Evolutionary conservation across 1,139 yeast genomes (phyloP), one percentile per base, ranked within the genome.

Genomic region (Debaryomyces nepalensis): DNA sequence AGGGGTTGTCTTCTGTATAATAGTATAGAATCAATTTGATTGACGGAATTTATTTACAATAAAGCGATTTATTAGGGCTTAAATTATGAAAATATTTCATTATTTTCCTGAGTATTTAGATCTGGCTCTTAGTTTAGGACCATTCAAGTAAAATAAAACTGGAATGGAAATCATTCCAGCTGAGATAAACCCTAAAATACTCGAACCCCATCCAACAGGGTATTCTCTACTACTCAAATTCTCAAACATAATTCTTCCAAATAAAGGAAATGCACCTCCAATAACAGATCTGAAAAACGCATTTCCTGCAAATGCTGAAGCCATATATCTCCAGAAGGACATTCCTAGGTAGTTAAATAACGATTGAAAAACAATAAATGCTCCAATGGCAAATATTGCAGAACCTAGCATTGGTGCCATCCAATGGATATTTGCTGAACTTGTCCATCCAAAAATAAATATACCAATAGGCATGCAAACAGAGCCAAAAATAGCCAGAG

Each of bases 251-350:
- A 73, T 69, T 37, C 63, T 58, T 4, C 82, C 85, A 55, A 82
- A 81, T 39, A 82, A 63, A 35, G 88, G 87, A 68, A 82, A 82
- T 3, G 77, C 77, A 31, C 81, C 81, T 0, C 83, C 87, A 55
- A 78, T 67, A 2, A 65, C 61, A 2, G 82, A 70, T 50, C 86
- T 68, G 50, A 71, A 68, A 42, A 79, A 63, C 6, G 73, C 78
- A 51, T 79, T 79, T 22, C 80, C 75, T 2, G 84, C 84, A 57
- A 77, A 79, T 3, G 77, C 83, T 5, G 84, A 77, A 0, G 85
- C 86, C 52, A 76, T 58, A 51, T 68, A 72, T 37, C 64, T 59
- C 37, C 58, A 64, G 54, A 69, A 74, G 1, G 55, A 47, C 53
- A 57, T 57, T 6, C 66, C 61, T 54, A 67, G 54, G 47, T 66